Base-by-base conservation (phyloP, 495 filamentous ascomycete species). In the Daldinia vernicosa region DNA sequence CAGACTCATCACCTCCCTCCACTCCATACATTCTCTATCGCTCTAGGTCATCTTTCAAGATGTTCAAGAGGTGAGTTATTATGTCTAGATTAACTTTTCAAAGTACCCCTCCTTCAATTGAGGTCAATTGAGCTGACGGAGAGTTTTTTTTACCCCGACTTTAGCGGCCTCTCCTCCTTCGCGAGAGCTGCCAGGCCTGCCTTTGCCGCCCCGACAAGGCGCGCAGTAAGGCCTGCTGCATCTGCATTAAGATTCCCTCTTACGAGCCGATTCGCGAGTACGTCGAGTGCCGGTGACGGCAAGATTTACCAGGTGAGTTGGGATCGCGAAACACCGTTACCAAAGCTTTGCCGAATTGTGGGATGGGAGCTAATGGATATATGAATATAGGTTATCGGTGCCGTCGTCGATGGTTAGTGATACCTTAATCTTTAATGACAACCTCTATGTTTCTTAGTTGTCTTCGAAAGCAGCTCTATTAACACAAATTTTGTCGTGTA, bases 51-150 rank as follows among this genome's bases (percentile, higher is more conserved):
- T 85, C 83, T 75, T 77, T 84, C 88, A 92, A 82, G 85, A 94
- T 94, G 92, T 92, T 92, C 87, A 93, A 92, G 91, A 93, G 91
- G 92, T 94, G 83, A 83, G 90, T 84, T 62, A 53, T 37, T 56
- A 54, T 47, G 33, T 24, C 63, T 59, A 17, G 50, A 62, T 45
- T 53, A 15, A 56, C 53, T 66, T 71, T 57, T 66, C 61, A 47
- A 60, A 12, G 55, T 57, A 51, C 63, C 63, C 47, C 43, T 52
- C 66, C 50, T 9, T 69, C 74, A 80, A 85, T 84, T 85, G 81
- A 72, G 74, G 60, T 71, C 78, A 78, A 84, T 80, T 84, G 78
- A 76, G 74, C 82, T 84, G 77, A 83, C 79, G 33, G 57, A 67
- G 63, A 60, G 52, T 26, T 47, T 61, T 71, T 75, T 79, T 78